A percentile compares a stretch with the other conserved stretches of the same genome.
Conservation (phyloP, 345 rosid genomes). For the Arabis hirsuta region DNA sequence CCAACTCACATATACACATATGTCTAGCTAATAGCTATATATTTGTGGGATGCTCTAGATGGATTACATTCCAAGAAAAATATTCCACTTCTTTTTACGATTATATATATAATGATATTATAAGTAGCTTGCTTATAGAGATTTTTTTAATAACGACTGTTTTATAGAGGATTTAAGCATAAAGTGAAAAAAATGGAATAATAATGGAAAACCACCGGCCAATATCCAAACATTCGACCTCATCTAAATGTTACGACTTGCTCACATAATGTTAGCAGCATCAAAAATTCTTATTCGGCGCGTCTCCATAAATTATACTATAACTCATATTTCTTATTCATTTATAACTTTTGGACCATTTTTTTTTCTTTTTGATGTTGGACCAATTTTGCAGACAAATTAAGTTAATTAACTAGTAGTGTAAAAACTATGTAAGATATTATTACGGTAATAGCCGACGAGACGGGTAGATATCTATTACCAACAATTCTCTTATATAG, state of each 20-base stretch:
- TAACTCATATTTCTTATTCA: background rate
- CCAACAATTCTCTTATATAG: slow-evolving; percentile 4
- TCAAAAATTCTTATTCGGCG: slow-evolving; percentile 35
- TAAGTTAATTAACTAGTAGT: slow-evolving; percentile 1
- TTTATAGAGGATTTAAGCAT: slow-evolving; percentile 29
- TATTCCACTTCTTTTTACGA: slow-evolving; percentile 26
- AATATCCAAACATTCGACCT: slow-evolving; percentile 45
- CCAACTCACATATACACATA: slow-evolving; percentile 13
- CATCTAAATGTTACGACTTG: slow-evolving; percentile 44
- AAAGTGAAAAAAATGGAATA: slow-evolving; percentile 38
- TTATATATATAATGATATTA: slow-evolving; percentile 24
- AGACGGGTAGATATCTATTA: slow-evolving; percentile 8
- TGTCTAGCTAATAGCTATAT: slow-evolving; percentile 6
- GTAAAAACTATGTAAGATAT: slow-evolving; percentile 16
- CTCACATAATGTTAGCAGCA: slow-evolving; percentile 44
- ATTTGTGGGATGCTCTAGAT: slow-evolving; percentile 17
- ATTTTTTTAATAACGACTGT: background rate
- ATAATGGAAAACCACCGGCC: slow-evolving; percentile 38
- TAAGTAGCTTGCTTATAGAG: slow-evolving; percentile 22
- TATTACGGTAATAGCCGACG: slow-evolving; percentile 30
- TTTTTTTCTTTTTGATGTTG: background rate
- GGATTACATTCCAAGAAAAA: slow-evolving; percentile 28
- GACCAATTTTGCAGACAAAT: slow-evolving; percentile 18
- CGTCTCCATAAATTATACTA: slow-evolving; percentile 1
- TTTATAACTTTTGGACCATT: too few species aligned